phyloP scores from a whole-genome alignment of 208 protist genomes.

The Angomonas desouzai region DNA sequence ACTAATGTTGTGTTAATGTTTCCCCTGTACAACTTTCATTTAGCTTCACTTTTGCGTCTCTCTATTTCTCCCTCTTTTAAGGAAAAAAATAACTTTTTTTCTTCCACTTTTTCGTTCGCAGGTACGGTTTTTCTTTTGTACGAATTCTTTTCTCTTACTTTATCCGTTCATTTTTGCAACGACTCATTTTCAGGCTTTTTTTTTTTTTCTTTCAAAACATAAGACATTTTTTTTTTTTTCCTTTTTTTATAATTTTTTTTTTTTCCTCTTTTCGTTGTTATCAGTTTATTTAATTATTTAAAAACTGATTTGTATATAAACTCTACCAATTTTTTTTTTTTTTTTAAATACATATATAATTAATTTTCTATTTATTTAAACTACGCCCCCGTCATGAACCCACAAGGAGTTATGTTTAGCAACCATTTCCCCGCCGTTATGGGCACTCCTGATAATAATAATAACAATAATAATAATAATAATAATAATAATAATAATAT shows the following conservation, averaged over 20 bases:
- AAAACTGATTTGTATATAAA: no score
- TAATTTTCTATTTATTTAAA: slow-evolving; percentile 10
- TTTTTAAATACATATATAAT: background rate
- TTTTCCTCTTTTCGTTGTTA: background rate
- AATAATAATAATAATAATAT: background rate
- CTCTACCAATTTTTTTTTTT: slow-evolving; percentile 20
- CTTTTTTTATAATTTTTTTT: slow-evolving; percentile 17
- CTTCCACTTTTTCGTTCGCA: slow-evolving; percentile 2
- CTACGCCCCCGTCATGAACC: no score
- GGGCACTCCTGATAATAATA: background rate
- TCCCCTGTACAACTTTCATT: background rate
- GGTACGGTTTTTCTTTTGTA: slow-evolving; percentile 14
- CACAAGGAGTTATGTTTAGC: no score
- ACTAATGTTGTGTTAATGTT: background rate
- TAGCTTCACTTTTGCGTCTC: background rate
- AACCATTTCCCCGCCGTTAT: background rate
- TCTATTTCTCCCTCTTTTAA: slow-evolving; percentile 8
- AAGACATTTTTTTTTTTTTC: slow-evolving; percentile 6
- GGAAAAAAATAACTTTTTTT: slow-evolving; percentile 3
- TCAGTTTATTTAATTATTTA: background rate
- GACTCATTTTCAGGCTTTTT: slow-evolving; percentile 8
- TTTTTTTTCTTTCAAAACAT: slow-evolving; percentile 2
- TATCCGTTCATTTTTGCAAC: slow-evolving; percentile 6
- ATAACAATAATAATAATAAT: slow-evolving; percentile 5
- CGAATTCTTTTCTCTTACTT: background rate